Percentiles rank a stretch among this genome's conserved stretches.
Conservation (phyloP, 306 rosid genomes). For the Morella rubra region DNA sequence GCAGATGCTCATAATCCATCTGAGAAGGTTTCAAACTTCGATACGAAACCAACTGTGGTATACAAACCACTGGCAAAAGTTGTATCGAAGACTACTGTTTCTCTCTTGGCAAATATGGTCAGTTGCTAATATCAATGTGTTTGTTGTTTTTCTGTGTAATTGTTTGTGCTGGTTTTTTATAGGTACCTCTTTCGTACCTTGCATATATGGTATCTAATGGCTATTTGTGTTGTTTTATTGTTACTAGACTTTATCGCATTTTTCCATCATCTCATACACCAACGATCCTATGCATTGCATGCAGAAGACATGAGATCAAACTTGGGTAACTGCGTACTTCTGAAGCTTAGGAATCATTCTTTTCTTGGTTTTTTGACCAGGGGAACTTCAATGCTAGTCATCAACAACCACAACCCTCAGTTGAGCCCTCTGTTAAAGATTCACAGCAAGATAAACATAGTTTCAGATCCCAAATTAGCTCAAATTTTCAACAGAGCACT, state of each 20-base stretch:
- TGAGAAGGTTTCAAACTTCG: constrained; percentile 45
- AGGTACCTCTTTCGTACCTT: constrained; percentile 1
- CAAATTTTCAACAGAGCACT: constrained; percentile 42
- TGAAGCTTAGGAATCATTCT: not conserved
- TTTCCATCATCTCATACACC: not conserved
- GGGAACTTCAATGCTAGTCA: constrained; percentile 57
- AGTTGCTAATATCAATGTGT: constrained; percentile 22
- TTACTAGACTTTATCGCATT: not conserved
- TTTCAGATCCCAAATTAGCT: constrained; percentile 30
- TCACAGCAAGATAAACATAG: constrained; percentile 40
- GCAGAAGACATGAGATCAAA: not conserved
- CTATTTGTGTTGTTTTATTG: not conserved
- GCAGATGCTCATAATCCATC: constrained; percentile 37
- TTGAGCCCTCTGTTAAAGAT: constrained; percentile 41
- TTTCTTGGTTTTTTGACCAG: constrained; percentile 40
- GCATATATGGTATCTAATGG: not conserved
- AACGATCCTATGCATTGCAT: not conserved
- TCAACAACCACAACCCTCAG: constrained; percentile 42
- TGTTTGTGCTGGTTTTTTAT: not conserved
- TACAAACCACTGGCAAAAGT: constrained; percentile 85
- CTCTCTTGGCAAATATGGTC: constrained; percentile 84
- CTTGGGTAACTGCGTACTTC: not conserved
- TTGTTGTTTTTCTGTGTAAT: not conserved
- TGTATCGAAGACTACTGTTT: constrained; percentile 77
- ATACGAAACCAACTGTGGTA: constrained; percentile 48